phyloP scores from a whole-genome alignment of 352 stramenopile genomes.

The Globisporangium takayamanum region DNA sequence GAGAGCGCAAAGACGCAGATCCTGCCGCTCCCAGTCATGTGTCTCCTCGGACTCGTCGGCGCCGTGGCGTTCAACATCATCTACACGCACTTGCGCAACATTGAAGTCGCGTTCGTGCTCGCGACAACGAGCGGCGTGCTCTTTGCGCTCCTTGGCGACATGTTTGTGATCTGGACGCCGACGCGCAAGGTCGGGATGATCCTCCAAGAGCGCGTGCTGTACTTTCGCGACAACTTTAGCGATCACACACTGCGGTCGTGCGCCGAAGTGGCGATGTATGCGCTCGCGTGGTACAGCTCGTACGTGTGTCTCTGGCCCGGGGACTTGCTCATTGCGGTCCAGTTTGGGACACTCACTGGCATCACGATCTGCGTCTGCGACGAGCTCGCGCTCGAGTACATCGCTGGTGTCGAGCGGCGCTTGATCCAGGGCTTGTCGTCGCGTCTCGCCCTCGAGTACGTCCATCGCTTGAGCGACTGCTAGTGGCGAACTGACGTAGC shows the following conservation, averaged over 20 bases:
- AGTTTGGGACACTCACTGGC: slow-evolving; percentile 66
- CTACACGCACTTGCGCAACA: slow-evolving; percentile 75
- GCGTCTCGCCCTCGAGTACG: slow-evolving; percentile 38
- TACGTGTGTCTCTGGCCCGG: slow-evolving; percentile 63
- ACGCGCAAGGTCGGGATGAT: slow-evolving; percentile 74
- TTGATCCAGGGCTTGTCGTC: slow-evolving; percentile 46
- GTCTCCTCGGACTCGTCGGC: slow-evolving; percentile 64
- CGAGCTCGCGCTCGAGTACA: slow-evolving; percentile 60
- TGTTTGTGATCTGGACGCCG: slow-evolving; percentile 84
- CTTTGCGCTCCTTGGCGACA: slow-evolving; percentile 71
- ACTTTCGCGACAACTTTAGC: slow-evolving; percentile 50
- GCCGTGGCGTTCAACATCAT: slow-evolving; percentile 85
- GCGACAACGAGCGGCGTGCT: slow-evolving; percentile 70
- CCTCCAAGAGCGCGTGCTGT: slow-evolving; percentile 71
- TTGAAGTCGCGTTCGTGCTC: slow-evolving; percentile 77
- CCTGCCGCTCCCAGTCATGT: slow-evolving; percentile 77
- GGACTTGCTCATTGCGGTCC: slow-evolving; percentile 67
- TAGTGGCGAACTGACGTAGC: neutral
- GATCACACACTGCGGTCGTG: slow-evolving; percentile 46
- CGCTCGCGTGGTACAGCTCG: slow-evolving; percentile 50
- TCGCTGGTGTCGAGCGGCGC: slow-evolving; percentile 54
- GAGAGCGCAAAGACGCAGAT: slow-evolving; percentile 60
- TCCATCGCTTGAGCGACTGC: neutral
- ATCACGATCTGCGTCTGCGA: slow-evolving; percentile 65
- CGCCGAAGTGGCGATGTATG: slow-evolving; percentile 50